Percentiles rank a stretch among this genome's conserved stretches.
These are phyloP conservation scores for Euphrasia arctica DNA, from an alignment of 305 asterid genomes.

Conservation along the genomic window DNA sequence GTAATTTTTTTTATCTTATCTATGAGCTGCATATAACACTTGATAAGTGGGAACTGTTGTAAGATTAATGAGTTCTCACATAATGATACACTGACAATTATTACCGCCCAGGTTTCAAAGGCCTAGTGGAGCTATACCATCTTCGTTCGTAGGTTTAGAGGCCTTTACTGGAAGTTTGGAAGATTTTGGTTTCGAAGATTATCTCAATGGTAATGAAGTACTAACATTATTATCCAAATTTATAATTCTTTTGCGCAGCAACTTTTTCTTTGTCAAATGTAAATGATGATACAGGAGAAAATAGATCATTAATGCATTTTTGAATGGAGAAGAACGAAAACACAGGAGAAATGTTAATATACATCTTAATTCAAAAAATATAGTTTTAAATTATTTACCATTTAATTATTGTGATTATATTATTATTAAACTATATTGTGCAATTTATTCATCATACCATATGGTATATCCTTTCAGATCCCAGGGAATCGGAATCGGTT, in stretches of 20 bases:
- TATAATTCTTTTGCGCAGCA: background rate
- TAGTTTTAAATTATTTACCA: background rate
- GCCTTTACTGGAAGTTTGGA: conserved; percentile 80
- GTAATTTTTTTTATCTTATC: background rate
- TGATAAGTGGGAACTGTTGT: conserved; percentile 1
- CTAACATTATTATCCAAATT: background rate
- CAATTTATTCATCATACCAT: background rate
- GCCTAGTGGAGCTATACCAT: conserved; percentile 83
- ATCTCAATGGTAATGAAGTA: conserved; percentile 65
- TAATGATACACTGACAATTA: background rate
- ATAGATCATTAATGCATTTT: too few relatives aligned
- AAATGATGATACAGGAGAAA: background rate
- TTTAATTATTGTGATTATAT: background rate
- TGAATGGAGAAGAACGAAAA: too few relatives aligned
- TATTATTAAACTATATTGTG: background rate
- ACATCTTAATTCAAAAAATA: too few relatives aligned
- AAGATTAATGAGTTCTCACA: conserved; percentile 15
- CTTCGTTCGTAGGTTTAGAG: conserved; percentile 83
- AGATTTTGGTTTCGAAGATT: conserved; percentile 79
- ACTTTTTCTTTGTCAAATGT: background rate
- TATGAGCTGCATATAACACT: conserved; percentile 1
- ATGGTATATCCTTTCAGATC: conserved; percentile 39
- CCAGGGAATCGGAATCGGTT: conserved; percentile 66
- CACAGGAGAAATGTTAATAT: too few relatives aligned
- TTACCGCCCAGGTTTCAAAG: conserved; percentile 66